Conservation (phyloP, 192 early-diverging fungal species). For the Coemansia sp. region DNA sequence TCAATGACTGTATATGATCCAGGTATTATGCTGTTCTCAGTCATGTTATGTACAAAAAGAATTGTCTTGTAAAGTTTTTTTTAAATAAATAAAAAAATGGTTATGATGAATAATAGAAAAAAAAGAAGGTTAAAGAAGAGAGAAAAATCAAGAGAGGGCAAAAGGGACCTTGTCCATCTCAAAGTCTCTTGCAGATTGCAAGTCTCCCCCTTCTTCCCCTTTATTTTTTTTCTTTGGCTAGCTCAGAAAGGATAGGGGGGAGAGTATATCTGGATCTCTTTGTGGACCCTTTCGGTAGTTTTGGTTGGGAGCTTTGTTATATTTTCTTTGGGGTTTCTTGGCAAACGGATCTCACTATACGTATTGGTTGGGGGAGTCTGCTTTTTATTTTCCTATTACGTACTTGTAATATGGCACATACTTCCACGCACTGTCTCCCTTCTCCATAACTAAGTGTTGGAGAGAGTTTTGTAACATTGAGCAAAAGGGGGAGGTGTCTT, state of each 20-base stretch:
- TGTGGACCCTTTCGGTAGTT: conserved; percentile 10
- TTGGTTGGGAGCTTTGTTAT: not conserved
- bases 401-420: not conserved
- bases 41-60: conserved; percentile 8
- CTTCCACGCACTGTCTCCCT: not conserved
- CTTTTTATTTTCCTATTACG: not conserved
- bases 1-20: conserved; percentile 41
- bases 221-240: no score
- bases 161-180: not conserved
- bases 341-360: not conserved
- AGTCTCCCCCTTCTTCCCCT: no score
- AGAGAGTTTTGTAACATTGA: not conserved
- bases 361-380: not conserved
- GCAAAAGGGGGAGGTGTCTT: not conserved
- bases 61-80: not conserved
- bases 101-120: conserved; percentile 5
- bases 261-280: not conserved
- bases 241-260: not conserved
- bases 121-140: conserved; percentile 12
- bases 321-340: conserved; percentile 2
- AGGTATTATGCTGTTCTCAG: not conserved
- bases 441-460: conserved; percentile 2
- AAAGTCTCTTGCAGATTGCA: not conserved
- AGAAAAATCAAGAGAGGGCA: not conserved
- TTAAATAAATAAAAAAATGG: no score